Evolutionary conservation across 768 basidiomycete species (phyloP).

Genomic region (Trametes maxima): DNA sequence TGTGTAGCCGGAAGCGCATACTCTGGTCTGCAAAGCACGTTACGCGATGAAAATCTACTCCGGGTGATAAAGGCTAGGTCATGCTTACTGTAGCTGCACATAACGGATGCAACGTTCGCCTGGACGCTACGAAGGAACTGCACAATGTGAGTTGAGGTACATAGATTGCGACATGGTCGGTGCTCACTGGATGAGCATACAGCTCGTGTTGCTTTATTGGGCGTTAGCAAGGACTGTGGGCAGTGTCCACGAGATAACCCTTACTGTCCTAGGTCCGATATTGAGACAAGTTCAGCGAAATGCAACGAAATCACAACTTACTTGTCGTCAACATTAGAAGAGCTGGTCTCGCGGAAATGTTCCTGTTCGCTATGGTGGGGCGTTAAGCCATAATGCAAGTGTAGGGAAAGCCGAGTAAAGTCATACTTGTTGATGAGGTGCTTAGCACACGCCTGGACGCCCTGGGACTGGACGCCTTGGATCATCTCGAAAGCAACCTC

Average conservation of each 20-base stretch:
- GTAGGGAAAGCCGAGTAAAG: background rate
- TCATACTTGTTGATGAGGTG: constrained; percentile 55
- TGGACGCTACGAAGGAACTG: constrained; percentile 66
- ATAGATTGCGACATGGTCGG: background rate
- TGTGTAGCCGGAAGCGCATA: constrained; percentile 3
- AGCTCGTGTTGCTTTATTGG: constrained; percentile 59
- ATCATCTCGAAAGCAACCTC: constrained; percentile 79
- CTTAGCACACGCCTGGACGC: constrained; percentile 86
- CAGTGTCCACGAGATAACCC: background rate
- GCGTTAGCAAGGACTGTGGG: background rate
- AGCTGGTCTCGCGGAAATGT: constrained; percentile 51
- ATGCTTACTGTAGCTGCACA: constrained; percentile 71
- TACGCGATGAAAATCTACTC: constrained; percentile 27
- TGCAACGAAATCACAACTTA: background rate
- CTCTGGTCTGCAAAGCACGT: constrained; percentile 20
- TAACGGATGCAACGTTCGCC: constrained; percentile 70
- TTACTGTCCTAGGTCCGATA: constrained; percentile 14
- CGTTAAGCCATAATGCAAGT: background rate
- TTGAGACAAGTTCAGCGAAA: background rate
- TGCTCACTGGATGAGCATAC: constrained; percentile 54
- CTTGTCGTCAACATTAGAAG: constrained; percentile 72
- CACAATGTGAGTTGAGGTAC: background rate
- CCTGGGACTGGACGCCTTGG: constrained; percentile 77
- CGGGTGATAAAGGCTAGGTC: background rate
- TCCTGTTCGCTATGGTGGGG: constrained; percentile 53